These are phyloP conservation scores for Fusarium sp. DNA, from an alignment of 2,329 filamentous ascomycete species.

Conservation along the genomic window DNA sequence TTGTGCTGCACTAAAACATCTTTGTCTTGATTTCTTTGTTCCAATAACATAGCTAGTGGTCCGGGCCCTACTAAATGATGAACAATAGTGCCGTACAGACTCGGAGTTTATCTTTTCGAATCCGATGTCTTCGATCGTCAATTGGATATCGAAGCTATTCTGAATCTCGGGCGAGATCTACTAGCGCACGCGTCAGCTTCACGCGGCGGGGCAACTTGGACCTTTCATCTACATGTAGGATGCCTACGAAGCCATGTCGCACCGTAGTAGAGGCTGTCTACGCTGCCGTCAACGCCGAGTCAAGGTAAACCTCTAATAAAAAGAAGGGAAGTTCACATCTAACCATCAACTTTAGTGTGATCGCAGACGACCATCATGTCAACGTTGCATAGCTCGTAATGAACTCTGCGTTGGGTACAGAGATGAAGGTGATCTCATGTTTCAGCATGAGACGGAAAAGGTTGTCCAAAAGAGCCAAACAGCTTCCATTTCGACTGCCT, in stretches of 20 bases:
- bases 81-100: background rate
- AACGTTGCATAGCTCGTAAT: conserved; percentile 52
- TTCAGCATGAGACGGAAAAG: conserved; percentile 52
- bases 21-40: background rate
- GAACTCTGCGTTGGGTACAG: conserved; percentile 55
- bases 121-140: background rate
- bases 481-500: conserved; percentile 13
- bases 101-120: background rate
- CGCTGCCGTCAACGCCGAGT: conserved; percentile 49
- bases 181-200: conserved; percentile 4
- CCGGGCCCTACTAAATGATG: background rate
- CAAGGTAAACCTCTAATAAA: conserved; percentile 21
- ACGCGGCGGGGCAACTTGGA: conserved; percentile 24
- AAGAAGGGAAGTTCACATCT: background rate
- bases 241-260: conserved; percentile 32
- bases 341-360: conserved; percentile 44
- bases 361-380: conserved; percentile 50
- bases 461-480: conserved; percentile 36
- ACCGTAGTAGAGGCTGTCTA: conserved; percentile 49
- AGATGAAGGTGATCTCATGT: conserved; percentile 53
- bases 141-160: background rate
- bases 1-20: background rate
- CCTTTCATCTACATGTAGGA: conserved; percentile 7
- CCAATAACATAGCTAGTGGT: background rate
- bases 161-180: background rate